Evolutionary conservation across 768 basidiomycete species (phyloP).

Genomic region (Pisolithus sp.): DNA sequence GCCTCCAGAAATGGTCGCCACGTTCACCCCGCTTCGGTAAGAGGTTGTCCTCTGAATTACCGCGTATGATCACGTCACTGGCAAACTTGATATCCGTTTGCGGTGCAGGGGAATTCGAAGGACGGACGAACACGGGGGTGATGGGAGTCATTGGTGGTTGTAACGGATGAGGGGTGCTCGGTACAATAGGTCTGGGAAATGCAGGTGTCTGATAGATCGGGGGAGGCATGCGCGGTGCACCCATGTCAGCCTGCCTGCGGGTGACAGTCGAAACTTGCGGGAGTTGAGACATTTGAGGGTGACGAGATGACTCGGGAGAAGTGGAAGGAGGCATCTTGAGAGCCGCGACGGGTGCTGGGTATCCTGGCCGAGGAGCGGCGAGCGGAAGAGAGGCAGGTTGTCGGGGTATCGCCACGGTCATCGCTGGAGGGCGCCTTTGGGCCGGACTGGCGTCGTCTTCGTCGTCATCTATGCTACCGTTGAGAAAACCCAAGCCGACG

Average conservation of each 20-base stretch:
- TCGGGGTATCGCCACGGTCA: slow-evolving; percentile 28
- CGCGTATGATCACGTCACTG: slow-evolving; percentile 54
- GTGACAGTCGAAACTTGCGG: slow-evolving; percentile 18
- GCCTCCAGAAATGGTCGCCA: slow-evolving; percentile 82
- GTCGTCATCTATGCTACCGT: slow-evolving; percentile 37
- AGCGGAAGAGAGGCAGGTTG: slow-evolving; percentile 37
- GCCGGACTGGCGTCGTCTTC: slow-evolving; percentile 20
- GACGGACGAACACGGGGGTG: slow-evolving; percentile 69
- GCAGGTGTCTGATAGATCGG: slow-evolving; percentile 27
- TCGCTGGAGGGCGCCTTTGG: slow-evolving; percentile 24
- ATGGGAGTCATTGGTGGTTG: slow-evolving; percentile 76
- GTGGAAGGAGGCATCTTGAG: slow-evolving; percentile 47
- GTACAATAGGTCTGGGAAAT: slow-evolving; percentile 30
- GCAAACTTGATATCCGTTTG: slow-evolving; percentile 43
- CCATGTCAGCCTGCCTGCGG: slow-evolving; percentile 14
- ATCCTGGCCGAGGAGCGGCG: slow-evolving; percentile 68
- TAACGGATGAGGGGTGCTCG: slow-evolving; percentile 63
- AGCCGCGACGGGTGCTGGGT: slow-evolving; percentile 62
- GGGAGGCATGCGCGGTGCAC: slow-evolving; percentile 22
- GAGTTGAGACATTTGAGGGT: slow-evolving; percentile 27
- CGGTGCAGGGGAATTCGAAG: slow-evolving; percentile 33
- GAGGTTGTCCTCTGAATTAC: slow-evolving; percentile 60
- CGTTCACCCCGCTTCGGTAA: slow-evolving; percentile 63
- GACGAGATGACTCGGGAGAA: slow-evolving; percentile 20
- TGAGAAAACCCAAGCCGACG: slow-evolving; percentile 43